Conservation (phyloP, 169 alveolate species). For the Sarcocystis neurona region DNA sequence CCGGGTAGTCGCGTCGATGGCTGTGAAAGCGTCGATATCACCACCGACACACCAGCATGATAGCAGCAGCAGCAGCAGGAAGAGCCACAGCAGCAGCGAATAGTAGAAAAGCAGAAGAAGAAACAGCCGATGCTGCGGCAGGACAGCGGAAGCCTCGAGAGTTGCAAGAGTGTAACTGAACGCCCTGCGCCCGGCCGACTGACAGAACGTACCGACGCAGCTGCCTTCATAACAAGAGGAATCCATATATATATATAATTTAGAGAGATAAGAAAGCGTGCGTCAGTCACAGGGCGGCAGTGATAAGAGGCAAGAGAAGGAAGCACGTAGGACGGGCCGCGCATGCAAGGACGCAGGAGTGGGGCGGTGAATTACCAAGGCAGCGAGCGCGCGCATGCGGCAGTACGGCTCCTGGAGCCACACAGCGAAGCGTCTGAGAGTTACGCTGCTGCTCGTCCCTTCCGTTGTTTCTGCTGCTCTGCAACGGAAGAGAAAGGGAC, state of each 20-base stretch:
- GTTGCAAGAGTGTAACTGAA: too few relatives aligned
- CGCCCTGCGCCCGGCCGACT: too few relatives aligned
- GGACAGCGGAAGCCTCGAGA: neutral
- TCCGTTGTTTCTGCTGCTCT: slow-evolving; percentile 37
- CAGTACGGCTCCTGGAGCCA: slow-evolving; percentile 62
- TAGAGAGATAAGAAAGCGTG: neutral
- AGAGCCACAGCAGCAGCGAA: neutral
- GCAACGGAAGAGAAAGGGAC: neutral
- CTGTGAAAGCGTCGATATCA: too few relatives aligned
- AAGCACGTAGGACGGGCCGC: neutral
- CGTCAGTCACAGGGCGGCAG: neutral
- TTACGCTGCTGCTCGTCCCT: slow-evolving; percentile 21
- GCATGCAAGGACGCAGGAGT: neutral
- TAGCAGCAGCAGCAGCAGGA: neutral
- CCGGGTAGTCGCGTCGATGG: too few relatives aligned
- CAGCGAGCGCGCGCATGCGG: slow-evolving; percentile 61
- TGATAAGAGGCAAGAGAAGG: neutral
- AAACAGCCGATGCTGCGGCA: neutral
- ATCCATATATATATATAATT: too few relatives aligned
- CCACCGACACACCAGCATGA: too few relatives aligned
- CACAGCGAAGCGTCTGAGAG: slow-evolving; percentile 58
- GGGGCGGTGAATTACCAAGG: slow-evolving; percentile 14
- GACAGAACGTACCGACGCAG: too few relatives aligned
- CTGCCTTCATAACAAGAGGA: too few relatives aligned
- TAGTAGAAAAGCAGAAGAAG: neutral